These are phyloP conservation scores for Arctium lappa DNA, from an alignment of 129 eudicot genomes.

Conservation along the genomic window DNA sequence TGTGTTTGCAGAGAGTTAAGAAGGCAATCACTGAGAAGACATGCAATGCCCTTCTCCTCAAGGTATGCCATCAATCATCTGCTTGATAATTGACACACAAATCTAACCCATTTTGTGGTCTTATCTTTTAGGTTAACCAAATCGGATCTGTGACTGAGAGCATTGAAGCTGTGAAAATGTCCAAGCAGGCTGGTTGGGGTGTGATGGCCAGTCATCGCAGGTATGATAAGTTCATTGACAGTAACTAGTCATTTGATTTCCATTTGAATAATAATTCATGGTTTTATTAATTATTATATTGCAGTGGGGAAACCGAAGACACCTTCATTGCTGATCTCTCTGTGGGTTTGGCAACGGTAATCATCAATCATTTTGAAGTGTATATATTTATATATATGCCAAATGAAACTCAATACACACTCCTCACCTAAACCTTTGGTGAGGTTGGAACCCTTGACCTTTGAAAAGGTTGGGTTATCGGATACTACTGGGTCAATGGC, in stretches of 20 bases:
- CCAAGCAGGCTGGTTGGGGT: conserved; percentile 95
- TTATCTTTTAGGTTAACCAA: conserved; percentile 72
- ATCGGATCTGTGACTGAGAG: conserved; percentile 97
- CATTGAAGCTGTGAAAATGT: conserved; percentile 96
- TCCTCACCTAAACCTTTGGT: too few relatives aligned
- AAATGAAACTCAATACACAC: background rate
- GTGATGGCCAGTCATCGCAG: conserved; percentile 98
- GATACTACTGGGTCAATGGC: background rate
- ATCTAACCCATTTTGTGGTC: conserved; percentile 1
- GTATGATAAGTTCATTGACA: conserved; percentile 24
- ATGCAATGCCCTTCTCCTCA: conserved; percentile 97
- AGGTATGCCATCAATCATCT: conserved; percentile 40
- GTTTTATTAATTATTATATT: background rate
- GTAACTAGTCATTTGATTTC: background rate
- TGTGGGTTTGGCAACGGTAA: conserved; percentile 90
- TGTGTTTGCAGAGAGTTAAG: conserved; percentile 70
- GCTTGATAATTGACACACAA: background rate
- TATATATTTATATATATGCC: background rate
- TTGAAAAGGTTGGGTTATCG: background rate
- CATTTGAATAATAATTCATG: background rate
- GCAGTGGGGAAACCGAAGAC: conserved; percentile 91
- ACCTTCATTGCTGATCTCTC: conserved; percentile 95
- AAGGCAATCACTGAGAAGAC: conserved; percentile 83
- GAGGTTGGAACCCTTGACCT: background rate
- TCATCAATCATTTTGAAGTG: background rate